phyloP scores from a whole-genome alignment of 208 protist genomes.

The Leishmania martiniquensis region DNA sequence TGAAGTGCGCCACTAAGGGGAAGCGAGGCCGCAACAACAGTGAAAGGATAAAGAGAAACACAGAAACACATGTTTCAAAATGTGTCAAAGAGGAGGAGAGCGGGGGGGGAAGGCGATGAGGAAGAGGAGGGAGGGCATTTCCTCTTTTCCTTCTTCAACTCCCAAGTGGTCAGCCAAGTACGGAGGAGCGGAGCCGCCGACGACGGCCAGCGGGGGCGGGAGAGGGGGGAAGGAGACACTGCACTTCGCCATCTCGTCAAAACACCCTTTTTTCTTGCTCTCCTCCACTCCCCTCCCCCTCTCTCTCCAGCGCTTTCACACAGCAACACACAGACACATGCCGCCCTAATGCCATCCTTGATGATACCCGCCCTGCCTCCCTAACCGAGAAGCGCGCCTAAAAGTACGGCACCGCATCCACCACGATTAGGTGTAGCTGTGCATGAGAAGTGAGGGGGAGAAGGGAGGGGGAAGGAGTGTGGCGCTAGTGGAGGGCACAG shows the following conservation, averaged over 20 bases:
- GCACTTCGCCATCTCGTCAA: no score
- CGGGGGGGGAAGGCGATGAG: background rate
- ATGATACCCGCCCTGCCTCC: background rate
- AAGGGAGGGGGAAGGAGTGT: background rate
- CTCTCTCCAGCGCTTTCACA: no score
- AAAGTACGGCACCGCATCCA: background rate
- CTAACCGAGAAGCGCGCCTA: background rate
- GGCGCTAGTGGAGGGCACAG: background rate
- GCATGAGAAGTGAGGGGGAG: background rate
- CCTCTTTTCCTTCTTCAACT: no score
- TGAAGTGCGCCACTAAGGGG: background rate
- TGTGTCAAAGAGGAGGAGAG: background rate
- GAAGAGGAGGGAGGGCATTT: background rate
- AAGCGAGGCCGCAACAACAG: background rate
- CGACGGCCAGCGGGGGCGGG: no score
- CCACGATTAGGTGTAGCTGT: background rate
- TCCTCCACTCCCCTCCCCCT: background rate
- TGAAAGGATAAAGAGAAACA: background rate
- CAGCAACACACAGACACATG: no score
- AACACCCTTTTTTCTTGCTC: background rate
- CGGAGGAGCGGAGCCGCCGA: no score
- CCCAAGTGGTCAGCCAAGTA: no score
- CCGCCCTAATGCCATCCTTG: background rate
- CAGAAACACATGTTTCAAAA: background rate
- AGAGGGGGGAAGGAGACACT: no score